Evolutionary conservation across 2,329 filamentous ascomycete genomes (phyloP), one percentile per base, ranked within the genome.

Genomic region (Dactylellina parvicollis): DNA sequence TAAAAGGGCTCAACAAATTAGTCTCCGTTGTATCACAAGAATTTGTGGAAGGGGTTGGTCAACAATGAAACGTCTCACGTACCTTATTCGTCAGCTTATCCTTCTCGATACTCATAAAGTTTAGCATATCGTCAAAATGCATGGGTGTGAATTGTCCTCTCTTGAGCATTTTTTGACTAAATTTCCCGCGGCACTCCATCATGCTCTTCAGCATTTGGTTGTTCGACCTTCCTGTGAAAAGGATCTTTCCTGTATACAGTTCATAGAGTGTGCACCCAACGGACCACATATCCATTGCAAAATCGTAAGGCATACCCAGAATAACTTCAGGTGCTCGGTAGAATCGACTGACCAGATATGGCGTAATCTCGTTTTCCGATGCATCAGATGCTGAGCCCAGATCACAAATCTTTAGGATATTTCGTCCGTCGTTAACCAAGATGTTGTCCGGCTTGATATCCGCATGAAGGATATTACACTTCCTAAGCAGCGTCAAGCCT

Each of bases 391-490:
- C 95, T n/a, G 95, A 98, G 60, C 95, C 95, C 79, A 99, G 83
- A 84, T 99, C 95, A 80, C 93, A 97, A 60, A 99, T 91, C 81
- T 99, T 99, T 78, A 99, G 86, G 26, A 92, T 82, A 76, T 90
- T 96, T 71, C 91, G 89, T 71, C 85, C 88, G 76, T 96, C 92
- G 77, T 94, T 95, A 76, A 94, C 92, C 78, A 99, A 83, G 66
- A 99, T 94, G 78, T 99, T 99, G 86, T 99, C 95, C 7, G 95
- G 95, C 82, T 99, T 99, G 77, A 99, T 81, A 84, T 99, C 95
- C 12, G 94, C 93, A 80, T 99, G 95, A 57, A 99, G 87, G 79
- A 99, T 92, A 80, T 92, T 92, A 83, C 91, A 96, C 79, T 92
- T 94, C 77, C 92, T 90, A 83, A 99, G 87, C 78, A 97, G 89